Evolutionary conservation across 2,329 filamentous ascomycete genomes (phyloP), one percentile per base, ranked within the genome.

Genomic region (Cladorrhinum sp.): DNA sequence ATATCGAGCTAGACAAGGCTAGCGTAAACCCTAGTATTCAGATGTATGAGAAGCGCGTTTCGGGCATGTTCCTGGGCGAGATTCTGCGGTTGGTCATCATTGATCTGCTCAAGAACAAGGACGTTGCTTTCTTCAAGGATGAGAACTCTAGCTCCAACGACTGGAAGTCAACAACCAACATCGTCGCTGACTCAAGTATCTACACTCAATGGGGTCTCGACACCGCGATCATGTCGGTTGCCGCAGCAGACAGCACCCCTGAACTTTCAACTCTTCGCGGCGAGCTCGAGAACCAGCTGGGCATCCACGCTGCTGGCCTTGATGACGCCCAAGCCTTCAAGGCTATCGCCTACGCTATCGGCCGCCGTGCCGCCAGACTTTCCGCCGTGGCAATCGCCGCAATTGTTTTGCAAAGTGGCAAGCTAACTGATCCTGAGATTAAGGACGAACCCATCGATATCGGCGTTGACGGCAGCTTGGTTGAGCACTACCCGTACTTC

Each of bases 11-110:
- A 23, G 93, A 99, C 75, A 78, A 79, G 59, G 85, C 88, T 62
- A 95, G 89, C 66, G 86, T 91, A 68, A 98, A 99, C 75, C 93
- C 93, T 0, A 95, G 95, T 24, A 86, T 96, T 63, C 95, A 99
- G 73, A 96, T 98, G 91, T 99, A 98, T 72, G 95, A 99, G 79
- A 99, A 99, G 83, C 90, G 93, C 52, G 89, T 99, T 16, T 96
- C 92, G 0, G 95, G 95, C 73, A 98, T 99, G 93, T 99, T 98
- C 78, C 77, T 99, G 53, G 95, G 95, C 58, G 95, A 99, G 75
- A 93, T 98, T 64, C 82, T 97, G 58, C 89, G 95, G 58, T 82
- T 91, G 50, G 87, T 88, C 16, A 78, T 97, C 22, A 74, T 95
- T 55, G 81, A 86, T 60, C 83, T 97, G 73, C 79, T 93, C 70